Percentiles rank a stretch among this genome's conserved stretches.
phyloP scores from a whole-genome alignment of 306 rosid species.

The Citrullus colocynthis region DNA sequence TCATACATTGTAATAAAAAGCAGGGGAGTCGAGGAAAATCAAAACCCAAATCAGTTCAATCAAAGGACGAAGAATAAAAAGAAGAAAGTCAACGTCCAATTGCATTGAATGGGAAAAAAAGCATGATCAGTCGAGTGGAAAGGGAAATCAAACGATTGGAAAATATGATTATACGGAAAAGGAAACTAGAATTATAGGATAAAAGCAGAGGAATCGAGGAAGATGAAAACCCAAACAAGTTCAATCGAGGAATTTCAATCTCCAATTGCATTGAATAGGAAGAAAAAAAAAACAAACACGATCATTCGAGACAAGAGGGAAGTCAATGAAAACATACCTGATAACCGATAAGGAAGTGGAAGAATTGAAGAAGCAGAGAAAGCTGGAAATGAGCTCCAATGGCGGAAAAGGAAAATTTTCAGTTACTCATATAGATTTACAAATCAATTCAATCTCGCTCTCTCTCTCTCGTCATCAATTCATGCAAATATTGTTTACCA shows the following conservation, averaged over 20 bases:
- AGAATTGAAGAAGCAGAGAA: neutral
- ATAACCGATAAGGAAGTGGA: neutral
- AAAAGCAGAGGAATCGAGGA: neutral
- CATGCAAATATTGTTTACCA: neutral
- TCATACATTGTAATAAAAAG: neutral
- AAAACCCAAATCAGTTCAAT: no score
- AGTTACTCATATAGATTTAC: neutral
- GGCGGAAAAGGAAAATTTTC: neutral
- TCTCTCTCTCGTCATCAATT: neutral
- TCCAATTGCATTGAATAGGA: neutral
- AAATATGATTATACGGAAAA: neutral
- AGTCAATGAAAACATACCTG: neutral
- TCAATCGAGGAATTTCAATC: neutral
- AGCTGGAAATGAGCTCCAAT: neutral
- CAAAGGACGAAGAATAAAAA: no score
- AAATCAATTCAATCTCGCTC: neutral
- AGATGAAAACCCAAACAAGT: neutral
- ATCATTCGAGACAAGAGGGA: neutral
- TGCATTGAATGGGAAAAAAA: neutral
- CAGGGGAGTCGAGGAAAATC: neutral
- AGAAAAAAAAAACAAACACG: neutral
- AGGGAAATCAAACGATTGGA: no score
- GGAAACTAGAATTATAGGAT: neutral
- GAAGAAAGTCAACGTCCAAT: no score
- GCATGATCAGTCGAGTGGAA: neutral